Percentiles rank a stretch among this genome's conserved stretches.
Evolutionary conservation across 441 rosid genomes (phyloP).

Genomic region (Erodium texanum): DNA sequence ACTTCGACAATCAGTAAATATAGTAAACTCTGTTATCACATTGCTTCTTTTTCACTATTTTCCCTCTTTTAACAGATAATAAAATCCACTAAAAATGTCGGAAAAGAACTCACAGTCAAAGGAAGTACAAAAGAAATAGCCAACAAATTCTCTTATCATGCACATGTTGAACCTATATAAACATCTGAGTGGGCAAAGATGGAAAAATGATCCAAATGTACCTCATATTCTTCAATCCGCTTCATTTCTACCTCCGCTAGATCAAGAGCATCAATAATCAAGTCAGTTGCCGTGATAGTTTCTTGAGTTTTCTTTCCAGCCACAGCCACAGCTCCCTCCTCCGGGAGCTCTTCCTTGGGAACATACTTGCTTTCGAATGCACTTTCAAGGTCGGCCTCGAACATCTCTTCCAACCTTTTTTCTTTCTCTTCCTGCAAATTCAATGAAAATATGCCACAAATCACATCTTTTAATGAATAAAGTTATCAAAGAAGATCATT

Average conservation of each 20-base stretch:
- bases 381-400: slow-evolving; percentile 76
- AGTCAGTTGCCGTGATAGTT: slow-evolving; percentile 70
- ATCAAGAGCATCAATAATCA: slow-evolving; percentile 68
- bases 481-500: background rate
- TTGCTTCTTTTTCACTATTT: no score
- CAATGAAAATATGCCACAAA: slow-evolving; percentile 5
- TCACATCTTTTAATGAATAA: background rate
- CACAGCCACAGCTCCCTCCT: slow-evolving; percentile 83
- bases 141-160: background rate
- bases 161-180: slow-evolving; percentile 1
- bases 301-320: slow-evolving; percentile 81
- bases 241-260: slow-evolving; percentile 58
- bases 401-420: slow-evolving; percentile 84
- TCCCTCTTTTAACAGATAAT: background rate
- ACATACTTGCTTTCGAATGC: slow-evolving; percentile 51
- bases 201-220: slow-evolving; percentile 13
- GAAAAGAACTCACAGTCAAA: no score
- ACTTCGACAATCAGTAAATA: background rate
- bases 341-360: slow-evolving; percentile 66
- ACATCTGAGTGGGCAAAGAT: background rate
- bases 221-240: slow-evolving; percentile 65
- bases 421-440: slow-evolving; percentile 88
- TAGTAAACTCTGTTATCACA: background rate
- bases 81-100: background rate
- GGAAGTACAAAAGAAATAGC: background rate